phyloP scores from a whole-genome alignment of 2,329 filamentous ascomycete genomes.

The Furcasterigmium sp. region DNA sequence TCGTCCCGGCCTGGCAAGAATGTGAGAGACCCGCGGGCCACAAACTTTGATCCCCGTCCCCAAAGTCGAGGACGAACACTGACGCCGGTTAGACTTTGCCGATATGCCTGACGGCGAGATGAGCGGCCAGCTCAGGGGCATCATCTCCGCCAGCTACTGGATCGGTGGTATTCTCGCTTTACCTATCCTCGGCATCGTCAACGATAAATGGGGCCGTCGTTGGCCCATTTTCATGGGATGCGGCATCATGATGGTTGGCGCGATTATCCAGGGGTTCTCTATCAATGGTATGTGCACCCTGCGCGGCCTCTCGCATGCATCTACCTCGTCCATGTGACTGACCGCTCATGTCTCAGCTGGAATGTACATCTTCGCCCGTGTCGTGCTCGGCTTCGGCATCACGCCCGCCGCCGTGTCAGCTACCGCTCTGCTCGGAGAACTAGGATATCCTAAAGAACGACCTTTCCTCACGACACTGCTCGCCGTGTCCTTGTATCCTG shows the following conservation, averaged over 20 bases:
- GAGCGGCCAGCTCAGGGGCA: constrained; percentile 37
- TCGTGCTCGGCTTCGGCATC: constrained; percentile 55
- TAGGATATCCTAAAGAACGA: constrained; percentile 55
- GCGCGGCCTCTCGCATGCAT: not conserved
- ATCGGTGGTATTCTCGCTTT: constrained; percentile 32
- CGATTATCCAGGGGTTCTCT: constrained; percentile 48
- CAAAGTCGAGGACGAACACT: constrained; percentile 30
- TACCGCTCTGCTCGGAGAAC: constrained; percentile 52
- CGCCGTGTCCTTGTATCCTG: constrained; percentile 51
- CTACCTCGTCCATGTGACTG: not conserved
- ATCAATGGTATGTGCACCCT: not conserved
- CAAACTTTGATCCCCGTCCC: constrained; percentile 17
- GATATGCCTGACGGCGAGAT: constrained; percentile 19
- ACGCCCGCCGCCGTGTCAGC: constrained; percentile 52
- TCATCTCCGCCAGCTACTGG: constrained; percentile 54
- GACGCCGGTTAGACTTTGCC: constrained; percentile 30
- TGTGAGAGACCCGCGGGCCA: constrained; percentile 21
- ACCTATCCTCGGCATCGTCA: constrained; percentile 12
- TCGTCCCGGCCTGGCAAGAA: constrained; percentile 25
- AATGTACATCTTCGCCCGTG: constrained; percentile 22
- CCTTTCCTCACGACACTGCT: constrained; percentile 50
- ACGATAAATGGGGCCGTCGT: constrained; percentile 44
- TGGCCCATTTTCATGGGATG: constrained; percentile 45
- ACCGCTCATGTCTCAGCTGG: constrained; percentile 13
- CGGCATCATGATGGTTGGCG: constrained; percentile 39